Conservation (phyloP, 2,329 filamentous ascomycete genomes). For the Trichoderma sp. region DNA sequence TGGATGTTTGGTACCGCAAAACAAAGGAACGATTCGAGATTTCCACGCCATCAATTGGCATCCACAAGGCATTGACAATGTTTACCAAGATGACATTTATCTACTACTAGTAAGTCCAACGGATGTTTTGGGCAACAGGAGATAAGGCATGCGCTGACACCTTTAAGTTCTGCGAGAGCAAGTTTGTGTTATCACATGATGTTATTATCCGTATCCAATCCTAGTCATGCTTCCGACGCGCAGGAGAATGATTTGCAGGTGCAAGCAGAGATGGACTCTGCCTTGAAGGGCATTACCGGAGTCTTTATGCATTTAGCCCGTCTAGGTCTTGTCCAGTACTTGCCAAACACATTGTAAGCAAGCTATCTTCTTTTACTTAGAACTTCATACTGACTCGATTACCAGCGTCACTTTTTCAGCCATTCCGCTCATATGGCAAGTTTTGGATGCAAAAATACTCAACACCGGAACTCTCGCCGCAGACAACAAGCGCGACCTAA, state of each 20-base stretch:
- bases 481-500: constrained; percentile 10
- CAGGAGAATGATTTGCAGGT: not conserved
- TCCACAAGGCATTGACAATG: constrained; percentile 10
- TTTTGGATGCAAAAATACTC: constrained; percentile 10
- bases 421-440: constrained; percentile 14
- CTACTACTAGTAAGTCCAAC: constrained; percentile 5
- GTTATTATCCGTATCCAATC: constrained; percentile 1
- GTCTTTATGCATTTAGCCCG: constrained; percentile 9
- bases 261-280: constrained; percentile 13
- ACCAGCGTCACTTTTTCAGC: constrained; percentile 2
- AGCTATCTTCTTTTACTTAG: not conserved
- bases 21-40: constrained; percentile 9
- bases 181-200: constrained; percentile 17
- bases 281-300: not conserved
- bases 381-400: not conserved
- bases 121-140: not conserved
- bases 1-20: constrained; percentile 11
- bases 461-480: not conserved
- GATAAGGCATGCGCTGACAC: not conserved
- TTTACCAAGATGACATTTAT: constrained; percentile 15
- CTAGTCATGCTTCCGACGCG: not conserved
- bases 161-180: not conserved
- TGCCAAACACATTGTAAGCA: constrained; percentile 17
- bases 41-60: not conserved
- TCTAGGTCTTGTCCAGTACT: not conserved